Evolutionary conservation across 1,284 basidiomycete genomes (phyloP).

Genomic region (Cutaneotrichosporon mucoides): DNA sequence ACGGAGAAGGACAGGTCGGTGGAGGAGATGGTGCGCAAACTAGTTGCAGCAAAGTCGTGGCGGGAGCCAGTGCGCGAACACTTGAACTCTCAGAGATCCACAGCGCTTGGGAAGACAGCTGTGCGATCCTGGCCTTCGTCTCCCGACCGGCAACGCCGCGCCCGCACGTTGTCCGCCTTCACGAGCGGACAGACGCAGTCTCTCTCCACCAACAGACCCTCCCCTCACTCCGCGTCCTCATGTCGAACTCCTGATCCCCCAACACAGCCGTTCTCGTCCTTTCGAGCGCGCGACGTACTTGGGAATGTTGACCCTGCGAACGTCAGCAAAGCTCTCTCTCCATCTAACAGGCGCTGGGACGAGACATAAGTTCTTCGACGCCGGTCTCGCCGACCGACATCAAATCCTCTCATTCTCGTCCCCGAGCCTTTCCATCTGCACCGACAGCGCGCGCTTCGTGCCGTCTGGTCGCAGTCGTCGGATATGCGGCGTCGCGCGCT

Average conservation of each 20-base stretch:
- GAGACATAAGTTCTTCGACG: background rate
- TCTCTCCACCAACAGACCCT: no score
- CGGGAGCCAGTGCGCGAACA: no score
- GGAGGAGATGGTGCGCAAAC: no score
- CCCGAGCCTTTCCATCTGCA: background rate
- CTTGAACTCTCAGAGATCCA: no score
- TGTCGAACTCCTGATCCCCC: background rate
- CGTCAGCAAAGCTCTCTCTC: background rate
- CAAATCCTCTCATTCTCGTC: background rate
- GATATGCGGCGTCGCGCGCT: background rate
- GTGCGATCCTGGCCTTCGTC: no score
- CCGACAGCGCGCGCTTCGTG: background rate
- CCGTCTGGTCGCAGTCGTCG: background rate
- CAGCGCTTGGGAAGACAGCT: no score
- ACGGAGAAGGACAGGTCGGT: background rate
- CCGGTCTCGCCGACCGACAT: no score
- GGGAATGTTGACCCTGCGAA: slow-evolving; percentile 13
- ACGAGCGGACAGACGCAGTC: no score
- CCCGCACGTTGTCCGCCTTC: no score
- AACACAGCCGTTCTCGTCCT: background rate
- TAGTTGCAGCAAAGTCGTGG: no score
- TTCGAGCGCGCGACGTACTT: slow-evolving; percentile 7
- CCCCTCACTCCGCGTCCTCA: no score
- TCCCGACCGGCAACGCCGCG: no score
- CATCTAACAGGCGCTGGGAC: background rate